Evolutionary conservation across 2,329 filamentous ascomycete genomes (phyloP), one percentile per base, ranked within the genome.

Genomic region (Fusarium abutilonis): DNA sequence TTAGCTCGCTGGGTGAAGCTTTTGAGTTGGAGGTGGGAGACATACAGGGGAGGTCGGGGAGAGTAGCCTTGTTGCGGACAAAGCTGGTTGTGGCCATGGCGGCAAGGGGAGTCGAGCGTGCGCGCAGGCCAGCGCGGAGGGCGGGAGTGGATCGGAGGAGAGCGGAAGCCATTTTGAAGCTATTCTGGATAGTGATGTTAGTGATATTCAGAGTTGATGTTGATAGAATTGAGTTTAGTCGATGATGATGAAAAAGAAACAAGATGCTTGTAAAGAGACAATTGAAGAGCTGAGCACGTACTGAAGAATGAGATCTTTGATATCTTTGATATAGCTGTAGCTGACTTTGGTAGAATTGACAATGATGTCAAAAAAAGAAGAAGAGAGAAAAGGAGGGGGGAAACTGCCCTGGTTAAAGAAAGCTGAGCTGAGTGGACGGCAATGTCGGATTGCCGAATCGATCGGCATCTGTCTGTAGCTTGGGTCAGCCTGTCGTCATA

Each of bases 51-150:
- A 98, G 88, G 73, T 97, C 93, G 64, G 95, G 95, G 38, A 99
- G 89, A 38, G 93, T 97, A 48, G 91, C 94, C 83, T 97, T 97
- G 80, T 87, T 88, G 72, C 93, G 89, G 70, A 89, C 84, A 73
- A 96, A 96, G 75, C 85, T 90, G 70, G 89, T 89, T 77, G 87
- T 86, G 66, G 89, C 87, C 73, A 91, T 81, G 73, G 88, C 86
- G 70, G 86, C 83, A 53, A 82, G 78, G 63, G 84, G 83, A 56
- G 86, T 81, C 72, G 86, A 85, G 71, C 83, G 80, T 67, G 89
- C 85, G 72, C 91, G 86, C 62, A 94, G 83, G 71, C 89, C 89
- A 66, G 89, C 85, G 77, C 92, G 90, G 63, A 83, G 78, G 70
- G 87, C 82, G 69, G 86, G 83, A 63, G 85, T 84, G 67, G 86